phyloP scores from a whole-genome alignment of 352 stramenopile species.

The Globisporangium polare region DNA sequence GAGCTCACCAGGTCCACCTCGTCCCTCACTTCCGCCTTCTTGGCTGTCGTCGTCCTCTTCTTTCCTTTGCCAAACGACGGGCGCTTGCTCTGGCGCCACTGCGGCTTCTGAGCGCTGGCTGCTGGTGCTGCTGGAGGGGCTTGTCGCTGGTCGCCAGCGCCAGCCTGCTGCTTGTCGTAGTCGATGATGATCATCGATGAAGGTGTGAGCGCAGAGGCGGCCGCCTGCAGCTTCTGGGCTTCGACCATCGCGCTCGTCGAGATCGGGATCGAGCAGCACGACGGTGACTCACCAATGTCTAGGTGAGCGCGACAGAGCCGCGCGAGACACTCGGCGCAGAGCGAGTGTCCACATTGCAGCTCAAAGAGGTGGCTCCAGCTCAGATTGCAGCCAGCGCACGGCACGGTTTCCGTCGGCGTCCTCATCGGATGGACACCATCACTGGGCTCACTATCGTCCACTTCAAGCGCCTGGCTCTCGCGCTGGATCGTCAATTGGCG shows the following conservation, averaged over 20 bases:
- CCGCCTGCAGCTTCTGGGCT: neutral
- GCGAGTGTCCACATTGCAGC: neutral
- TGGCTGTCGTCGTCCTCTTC: neutral
- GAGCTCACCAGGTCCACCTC: constrained; percentile 11
- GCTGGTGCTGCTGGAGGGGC: neutral
- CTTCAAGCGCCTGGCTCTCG: neutral
- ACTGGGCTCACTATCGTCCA: neutral
- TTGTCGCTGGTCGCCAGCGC: neutral
- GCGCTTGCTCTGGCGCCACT: neutral
- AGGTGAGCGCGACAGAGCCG: neutral
- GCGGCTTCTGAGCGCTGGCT: neutral
- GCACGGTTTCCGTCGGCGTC: neutral
- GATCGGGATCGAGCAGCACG: neutral
- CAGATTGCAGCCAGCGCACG: neutral
- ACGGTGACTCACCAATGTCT: neutral
- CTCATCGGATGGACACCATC: neutral
- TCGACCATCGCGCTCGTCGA: neutral
- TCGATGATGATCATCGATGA: constrained; percentile 11
- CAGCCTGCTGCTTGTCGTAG: neutral
- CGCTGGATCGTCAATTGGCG: neutral
- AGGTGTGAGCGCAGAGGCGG: neutral
- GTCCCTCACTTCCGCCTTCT: neutral
- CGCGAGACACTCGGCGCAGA: neutral
- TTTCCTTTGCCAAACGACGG: neutral
- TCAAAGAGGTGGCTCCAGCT: neutral